phyloP scores from a whole-genome alignment of 345 rosid species.

The Mercurialis annua region DNA sequence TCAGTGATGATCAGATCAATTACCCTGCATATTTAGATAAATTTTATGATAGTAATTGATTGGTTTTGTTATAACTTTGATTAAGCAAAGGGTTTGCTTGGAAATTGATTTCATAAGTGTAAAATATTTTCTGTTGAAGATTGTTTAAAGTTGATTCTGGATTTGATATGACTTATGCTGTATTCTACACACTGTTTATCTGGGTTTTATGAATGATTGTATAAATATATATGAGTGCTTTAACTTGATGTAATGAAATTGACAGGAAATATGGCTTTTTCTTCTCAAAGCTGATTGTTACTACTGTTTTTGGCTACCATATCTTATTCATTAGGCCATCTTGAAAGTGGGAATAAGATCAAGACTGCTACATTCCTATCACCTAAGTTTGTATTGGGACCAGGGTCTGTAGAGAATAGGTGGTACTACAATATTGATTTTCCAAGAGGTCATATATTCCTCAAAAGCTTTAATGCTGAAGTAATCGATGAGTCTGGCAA shows the following conservation, averaged over 20 bases:
- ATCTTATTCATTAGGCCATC: slow-evolving; percentile 14
- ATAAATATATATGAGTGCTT: too few species aligned
- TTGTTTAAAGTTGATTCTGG: background rate
- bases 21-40: too few species aligned
- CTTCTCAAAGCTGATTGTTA: slow-evolving; percentile 10
- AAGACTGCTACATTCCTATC: slow-evolving; percentile 59
- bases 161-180: background rate
- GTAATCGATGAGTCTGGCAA: slow-evolving; percentile 70
- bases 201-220: background rate
- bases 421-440: slow-evolving; percentile 54
- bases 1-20: too few species aligned
- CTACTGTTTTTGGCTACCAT: background rate
- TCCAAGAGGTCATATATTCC: slow-evolving; percentile 75
- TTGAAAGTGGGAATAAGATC: slow-evolving; percentile 26
- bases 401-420: slow-evolving; percentile 68
- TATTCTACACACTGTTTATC: background rate
- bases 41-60: too few species aligned
- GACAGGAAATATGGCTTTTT: slow-evolving; percentile 19
- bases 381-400: slow-evolving; percentile 62
- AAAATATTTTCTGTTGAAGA: background rate
- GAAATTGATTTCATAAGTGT: background rate
- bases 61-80: too few species aligned
- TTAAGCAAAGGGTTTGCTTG: too few species aligned
- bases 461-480: slow-evolving; percentile 64
- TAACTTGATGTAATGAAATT: background rate